These are phyloP conservation scores for Xylariomycetidae sp. DNA, from an alignment of 2,329 filamentous ascomycete genomes.

Conservation along the genomic window DNA sequence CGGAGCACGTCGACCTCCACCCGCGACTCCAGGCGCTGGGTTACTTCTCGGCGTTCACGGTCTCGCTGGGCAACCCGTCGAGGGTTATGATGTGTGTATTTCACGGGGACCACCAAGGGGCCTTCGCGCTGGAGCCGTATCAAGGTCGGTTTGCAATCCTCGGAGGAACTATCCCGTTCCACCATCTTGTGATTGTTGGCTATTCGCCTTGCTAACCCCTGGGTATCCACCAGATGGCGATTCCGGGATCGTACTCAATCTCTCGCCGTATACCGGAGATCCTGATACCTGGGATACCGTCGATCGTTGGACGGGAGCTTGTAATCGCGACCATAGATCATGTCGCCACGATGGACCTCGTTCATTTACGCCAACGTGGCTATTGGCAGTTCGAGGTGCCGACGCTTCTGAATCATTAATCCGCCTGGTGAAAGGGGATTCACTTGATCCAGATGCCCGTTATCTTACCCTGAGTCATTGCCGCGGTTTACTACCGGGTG, in stretches of 20 bases:
- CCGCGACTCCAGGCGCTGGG: background rate
- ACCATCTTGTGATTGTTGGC: too few relatives aligned
- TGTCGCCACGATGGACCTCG: background rate
- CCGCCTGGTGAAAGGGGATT: background rate
- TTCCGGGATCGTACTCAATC: background rate
- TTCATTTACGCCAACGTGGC: background rate
- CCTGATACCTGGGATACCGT: background rate
- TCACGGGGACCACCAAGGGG: background rate
- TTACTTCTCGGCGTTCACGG: conserved; percentile 1
- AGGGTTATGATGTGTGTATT: background rate
- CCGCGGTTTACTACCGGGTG: background rate
- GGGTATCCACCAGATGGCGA: background rate
- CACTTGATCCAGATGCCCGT: background rate
- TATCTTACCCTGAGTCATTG: conserved; percentile 2
- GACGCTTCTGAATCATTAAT: background rate
- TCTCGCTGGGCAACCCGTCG: background rate
- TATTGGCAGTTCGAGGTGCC: background rate
- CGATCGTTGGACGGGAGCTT: background rate
- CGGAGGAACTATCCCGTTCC: background rate
- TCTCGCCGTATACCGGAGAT: background rate
- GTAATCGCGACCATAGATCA: background rate
- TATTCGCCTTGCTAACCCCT: too few relatives aligned
- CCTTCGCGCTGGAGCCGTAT: background rate
- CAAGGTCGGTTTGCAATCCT: too few relatives aligned
- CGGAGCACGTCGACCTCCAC: conserved; percentile 1